Evolutionary conservation across 495 filamentous ascomycete genomes (phyloP), one percentile per base, ranked within the genome.

Genomic region (Lasiosphaeria miniovina): DNA sequence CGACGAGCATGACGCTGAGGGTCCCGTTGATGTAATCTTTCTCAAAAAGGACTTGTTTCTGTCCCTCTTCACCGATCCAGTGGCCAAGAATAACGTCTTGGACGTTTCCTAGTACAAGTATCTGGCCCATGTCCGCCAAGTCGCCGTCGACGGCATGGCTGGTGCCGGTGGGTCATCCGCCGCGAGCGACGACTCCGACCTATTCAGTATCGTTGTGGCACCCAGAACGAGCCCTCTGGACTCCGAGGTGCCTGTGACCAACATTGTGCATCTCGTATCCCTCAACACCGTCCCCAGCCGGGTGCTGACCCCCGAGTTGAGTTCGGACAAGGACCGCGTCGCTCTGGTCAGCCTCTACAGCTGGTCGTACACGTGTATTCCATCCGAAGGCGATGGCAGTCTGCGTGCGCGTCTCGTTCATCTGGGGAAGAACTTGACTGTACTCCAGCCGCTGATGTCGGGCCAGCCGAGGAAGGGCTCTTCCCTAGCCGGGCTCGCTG

Each of bases 331-430:
- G 11, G 55, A 46, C n/a, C 64, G 58, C 11, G 70, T 83, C 12
- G 75, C 60, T 0, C 50, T 84, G 35, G 59, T 65, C 10, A 75
- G 70, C 1, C 65, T 84, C 8, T 65, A 77, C 58, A 68, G 62
- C 14, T 84, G 82, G 82, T 64, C 62, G 2, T 83, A 82, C 51
- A 73, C 63, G 0, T 59, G 61, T 10, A 38, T 76, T 1, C 82
- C 80, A 2, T 65, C 75, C 0, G 54, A 61, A n/a, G n/a, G n/a
- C n/a, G n/a, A n/a, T n/a, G n/a, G n/a, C n/a, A n/a, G n/a, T n/a
- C n/a, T n/a, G n/a, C n/a, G n/a, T n/a, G n/a, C n/a, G n/a, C n/a
- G n/a, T n/a, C 48, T 77, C 72, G 52, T 63, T 76, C 12, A 60
- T 3, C 45, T 75, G 1, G 68, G 62, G 0, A 38, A 65, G 9